Evolutionary conservation across 805 yeast species (phyloP).

Genomic region (Starmerella potacharoeniae): DNA sequence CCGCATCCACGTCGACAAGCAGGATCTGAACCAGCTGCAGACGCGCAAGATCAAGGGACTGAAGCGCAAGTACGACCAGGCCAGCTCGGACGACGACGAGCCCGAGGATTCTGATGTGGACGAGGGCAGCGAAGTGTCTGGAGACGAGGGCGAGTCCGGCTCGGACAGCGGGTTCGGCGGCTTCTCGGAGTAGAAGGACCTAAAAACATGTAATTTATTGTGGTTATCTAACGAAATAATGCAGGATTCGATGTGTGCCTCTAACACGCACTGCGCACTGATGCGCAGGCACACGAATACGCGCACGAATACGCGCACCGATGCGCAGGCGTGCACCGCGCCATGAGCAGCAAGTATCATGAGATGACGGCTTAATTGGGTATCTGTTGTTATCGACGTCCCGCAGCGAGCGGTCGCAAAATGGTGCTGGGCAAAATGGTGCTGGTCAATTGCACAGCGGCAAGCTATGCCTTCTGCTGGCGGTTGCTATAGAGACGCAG

Average conservation of each 20-base stretch:
- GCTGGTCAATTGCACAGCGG: neutral
- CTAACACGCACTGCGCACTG: too few relatives aligned
- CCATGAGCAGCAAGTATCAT: too few relatives aligned
- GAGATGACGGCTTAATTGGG: too few relatives aligned
- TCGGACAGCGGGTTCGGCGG: constrained; percentile 25
- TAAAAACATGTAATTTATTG: neutral
- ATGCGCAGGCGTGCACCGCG: too few relatives aligned
- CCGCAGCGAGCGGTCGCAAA: too few relatives aligned
- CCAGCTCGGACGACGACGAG: constrained; percentile 39
- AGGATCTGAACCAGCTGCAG: constrained; percentile 80
- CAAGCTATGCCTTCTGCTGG: neutral
- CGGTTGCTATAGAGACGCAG: constrained; percentile 64
- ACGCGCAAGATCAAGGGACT: constrained; percentile 98
- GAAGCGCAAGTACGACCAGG: constrained; percentile 77
- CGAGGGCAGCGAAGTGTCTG: constrained; percentile 6
- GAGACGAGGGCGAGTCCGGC: constrained; percentile 26
- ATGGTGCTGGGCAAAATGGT: neutral
- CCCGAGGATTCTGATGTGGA: constrained; percentile 28
- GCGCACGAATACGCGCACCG: too few relatives aligned
- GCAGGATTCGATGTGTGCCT: too few relatives aligned
- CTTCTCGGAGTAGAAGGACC: constrained; percentile 12
- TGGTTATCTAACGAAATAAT: neutral
- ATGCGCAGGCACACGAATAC: too few relatives aligned
- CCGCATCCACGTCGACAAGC: constrained; percentile 90
- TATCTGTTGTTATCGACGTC: neutral